Conservation (phyloP, 2,329 filamentous ascomycete species). For the Fusarium musae region DNA sequence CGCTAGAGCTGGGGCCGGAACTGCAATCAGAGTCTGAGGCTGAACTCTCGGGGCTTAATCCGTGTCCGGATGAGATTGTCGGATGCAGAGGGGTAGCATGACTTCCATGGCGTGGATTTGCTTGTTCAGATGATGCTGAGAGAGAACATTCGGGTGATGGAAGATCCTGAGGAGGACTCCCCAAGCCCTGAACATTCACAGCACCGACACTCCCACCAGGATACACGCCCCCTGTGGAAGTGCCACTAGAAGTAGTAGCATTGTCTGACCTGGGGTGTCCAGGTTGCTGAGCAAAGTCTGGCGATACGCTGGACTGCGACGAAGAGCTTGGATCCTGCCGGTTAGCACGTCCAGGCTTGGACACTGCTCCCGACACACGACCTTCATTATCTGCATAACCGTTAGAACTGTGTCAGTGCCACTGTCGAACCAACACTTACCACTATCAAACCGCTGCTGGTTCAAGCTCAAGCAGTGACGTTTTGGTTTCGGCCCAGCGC, state of each 20-base stretch:
- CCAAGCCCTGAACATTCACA: neutral
- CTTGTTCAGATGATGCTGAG: neutral
- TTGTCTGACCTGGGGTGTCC: neutral
- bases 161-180: neutral
- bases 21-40: neutral
- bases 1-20: neutral
- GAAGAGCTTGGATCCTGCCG: neutral
- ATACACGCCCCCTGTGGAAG: slow-evolving; percentile 8
- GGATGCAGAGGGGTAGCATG: neutral
- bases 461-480: slow-evolving; percentile 23
- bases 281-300: neutral
- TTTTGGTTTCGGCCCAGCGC: slow-evolving; percentile 23
- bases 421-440: neutral
- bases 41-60: neutral
- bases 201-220: neutral
- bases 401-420: neutral
- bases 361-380: neutral
- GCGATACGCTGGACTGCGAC: neutral
- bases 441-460: slow-evolving; percentile 8
- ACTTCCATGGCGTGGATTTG: neutral
- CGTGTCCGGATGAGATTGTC: neutral
- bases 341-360: neutral
- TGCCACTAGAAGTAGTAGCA: neutral
- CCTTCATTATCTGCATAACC: neutral
- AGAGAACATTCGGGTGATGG: neutral